Percentiles rank a stretch among this genome's conserved stretches.
These are phyloP conservation scores for Seiridium unicorne DNA, from an alignment of 2,329 filamentous ascomycete genomes.

Conservation along the genomic window DNA sequence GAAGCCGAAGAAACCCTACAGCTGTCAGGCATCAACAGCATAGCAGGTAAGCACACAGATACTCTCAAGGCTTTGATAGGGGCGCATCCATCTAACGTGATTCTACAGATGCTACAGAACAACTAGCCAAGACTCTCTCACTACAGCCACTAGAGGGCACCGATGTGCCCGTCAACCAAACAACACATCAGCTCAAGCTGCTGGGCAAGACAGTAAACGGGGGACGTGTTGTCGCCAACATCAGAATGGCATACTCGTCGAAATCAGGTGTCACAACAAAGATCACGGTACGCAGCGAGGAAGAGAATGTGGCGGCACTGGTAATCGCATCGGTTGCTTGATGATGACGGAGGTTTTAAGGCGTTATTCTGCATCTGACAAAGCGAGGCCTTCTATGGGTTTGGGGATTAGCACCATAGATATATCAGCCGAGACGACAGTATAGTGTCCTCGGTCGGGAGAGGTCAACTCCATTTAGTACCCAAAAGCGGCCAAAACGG, in stretches of 20 bases:
- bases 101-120: constrained; percentile 79
- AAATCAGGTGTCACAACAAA: constrained; percentile 96
- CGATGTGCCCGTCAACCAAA: constrained; percentile 83
- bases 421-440: constrained; percentile 10
- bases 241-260: constrained; percentile 91
- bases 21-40: constrained; percentile 84
- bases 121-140: constrained; percentile 81
- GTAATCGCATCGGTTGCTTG: constrained; percentile 83
- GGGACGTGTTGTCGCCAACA: constrained; percentile 80
- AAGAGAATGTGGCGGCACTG: constrained; percentile 83
- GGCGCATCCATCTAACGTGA: background rate
- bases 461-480: background rate
- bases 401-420: constrained; percentile 24
- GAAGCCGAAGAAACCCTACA: constrained; percentile 90
- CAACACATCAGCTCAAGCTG: constrained; percentile 91
- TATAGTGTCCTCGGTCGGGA: background rate
- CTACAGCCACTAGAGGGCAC: constrained; percentile 93
- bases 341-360: constrained; percentile 28
- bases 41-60: constrained; percentile 68
- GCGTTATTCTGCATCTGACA: constrained; percentile 26
- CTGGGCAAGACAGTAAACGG: constrained; percentile 93
- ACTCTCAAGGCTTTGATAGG: background rate
- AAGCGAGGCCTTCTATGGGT: constrained; percentile 18
- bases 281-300: constrained; percentile 87
- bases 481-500: constrained; percentile 1